Evolutionary conservation across 2,329 filamentous ascomycete species (phyloP), one percentile per base, ranked within the genome.

Genomic region (Zymoseptoria brevis): DNA sequence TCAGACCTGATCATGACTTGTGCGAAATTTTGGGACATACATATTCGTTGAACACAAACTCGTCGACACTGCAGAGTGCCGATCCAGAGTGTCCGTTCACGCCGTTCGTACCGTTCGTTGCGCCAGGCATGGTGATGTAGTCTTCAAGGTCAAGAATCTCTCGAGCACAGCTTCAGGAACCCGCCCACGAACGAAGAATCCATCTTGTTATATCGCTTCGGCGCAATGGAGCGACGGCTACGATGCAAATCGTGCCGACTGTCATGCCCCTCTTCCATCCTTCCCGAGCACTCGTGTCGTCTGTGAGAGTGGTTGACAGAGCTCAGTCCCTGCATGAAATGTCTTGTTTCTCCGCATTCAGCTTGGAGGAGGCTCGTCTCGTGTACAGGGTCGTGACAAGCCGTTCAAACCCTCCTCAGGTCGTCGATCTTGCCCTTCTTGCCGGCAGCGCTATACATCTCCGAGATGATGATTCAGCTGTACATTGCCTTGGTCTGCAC

Each of bases 61-160:
- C 67, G 3, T 65, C 55, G 9, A 70, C n/a, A n/a, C 57, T 61
- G 60, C 69, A 71, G 8, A 70, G 57, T 13, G 67, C 68, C 19
- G 67, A 65, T 19, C 53, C 60, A 49, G 56, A 30, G 35, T 62
- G 59, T 54, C 61, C 57, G 49, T 60, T 65, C 19, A 50, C 52
- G 19, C 61, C 61, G 53, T 62, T 65, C 19, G 57, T 53, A n/a
- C 60, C 58, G 48, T 60, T 62, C 21, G 59, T 63, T 0, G 55
- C 51, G 51, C 56, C 58, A 35, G 61, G 59, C 63, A 64, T 64
- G n/a, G 49, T 55, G 51, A 45, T 45, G 35, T 45, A 45, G n/a
- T 16, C 2, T 45, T 16, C 5, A 13, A 45, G 35, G 26, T 29
- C 26, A 29, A 29, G 26, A 29, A 2, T 29, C 8, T 29, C 26